Percentiles rank a stretch among this genome's conserved stretches.
These are phyloP conservation scores for Wallacemonas collosoma DNA, from an alignment of 208 protist genomes.

Conservation along the genomic window DNA sequence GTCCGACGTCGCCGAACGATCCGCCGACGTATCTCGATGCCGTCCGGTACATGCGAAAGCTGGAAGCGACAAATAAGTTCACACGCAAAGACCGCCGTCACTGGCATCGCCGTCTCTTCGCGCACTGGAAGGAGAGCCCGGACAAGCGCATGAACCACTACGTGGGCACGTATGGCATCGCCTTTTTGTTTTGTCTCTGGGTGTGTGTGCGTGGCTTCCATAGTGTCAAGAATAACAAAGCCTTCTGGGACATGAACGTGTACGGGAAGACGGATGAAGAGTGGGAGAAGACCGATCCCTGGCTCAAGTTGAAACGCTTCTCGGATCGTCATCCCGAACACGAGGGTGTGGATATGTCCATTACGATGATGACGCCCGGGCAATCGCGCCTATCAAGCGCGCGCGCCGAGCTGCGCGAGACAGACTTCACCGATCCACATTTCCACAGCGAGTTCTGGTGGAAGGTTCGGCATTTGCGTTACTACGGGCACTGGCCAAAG, in stretches of 20 bases:
- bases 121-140: conserved; percentile 84
- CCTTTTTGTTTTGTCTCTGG: conserved; percentile 60
- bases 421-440: conserved; percentile 87
- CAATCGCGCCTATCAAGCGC: conserved; percentile 76
- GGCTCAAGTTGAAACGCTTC: conserved; percentile 81
- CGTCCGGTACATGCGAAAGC: conserved; percentile 70
- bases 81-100: conserved; percentile 83
- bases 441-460: conserved; percentile 90
- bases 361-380: conserved; percentile 83
- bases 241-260: conserved; percentile 87
- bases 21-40: conserved; percentile 73
- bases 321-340: conserved; percentile 87
- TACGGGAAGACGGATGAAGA: conserved; percentile 78
- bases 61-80: conserved; percentile 74
- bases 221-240: conserved; percentile 87
- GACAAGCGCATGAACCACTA: conserved; percentile 79
- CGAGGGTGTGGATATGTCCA: conserved; percentile 58
- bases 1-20: conserved; percentile 70
- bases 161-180: conserved; percentile 68
- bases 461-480: conserved; percentile 81
- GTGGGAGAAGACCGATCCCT: conserved; percentile 50
- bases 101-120: conserved; percentile 75
- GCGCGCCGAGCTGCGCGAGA: conserved; percentile 81
- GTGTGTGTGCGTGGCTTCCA: conserved; percentile 77
- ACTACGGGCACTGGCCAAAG: conserved; percentile 92